Percentiles rank a stretch among this genome's conserved stretches.
Evolutionary conservation across 2,329 filamentous ascomycete species (phyloP).

Genomic region (Ceratocystis harringtonii): DNA sequence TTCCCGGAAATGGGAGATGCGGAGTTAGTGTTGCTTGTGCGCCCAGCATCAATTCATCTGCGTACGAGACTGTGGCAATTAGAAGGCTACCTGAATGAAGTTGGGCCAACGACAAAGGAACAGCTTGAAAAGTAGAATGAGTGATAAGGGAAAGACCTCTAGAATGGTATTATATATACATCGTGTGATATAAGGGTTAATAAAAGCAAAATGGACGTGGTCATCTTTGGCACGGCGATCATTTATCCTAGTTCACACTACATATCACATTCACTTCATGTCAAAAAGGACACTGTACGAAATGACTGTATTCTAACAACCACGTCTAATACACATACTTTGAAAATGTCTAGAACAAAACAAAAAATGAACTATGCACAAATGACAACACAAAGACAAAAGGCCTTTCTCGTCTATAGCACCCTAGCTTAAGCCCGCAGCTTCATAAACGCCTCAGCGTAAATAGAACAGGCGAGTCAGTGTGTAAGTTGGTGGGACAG

Average conservation of each 20-base stretch:
- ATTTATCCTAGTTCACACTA: neutral
- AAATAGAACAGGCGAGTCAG: neutral
- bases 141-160: neutral
- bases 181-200: neutral
- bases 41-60: constrained; percentile 28
- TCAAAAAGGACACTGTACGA: constrained; percentile 4
- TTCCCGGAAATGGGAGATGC: constrained; percentile 26
- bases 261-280: neutral
- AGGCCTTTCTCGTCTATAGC: neutral
- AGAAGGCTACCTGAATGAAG: constrained; percentile 33
- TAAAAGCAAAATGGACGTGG: neutral
- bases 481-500: neutral
- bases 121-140: neutral
- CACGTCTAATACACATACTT: constrained; percentile 6
- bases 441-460: neutral
- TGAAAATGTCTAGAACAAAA: constrained; percentile 4
- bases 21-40: constrained; percentile 31
- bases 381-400: constrained; percentile 14
- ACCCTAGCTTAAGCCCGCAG: neutral
- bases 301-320: constrained; percentile 15
- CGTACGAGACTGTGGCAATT: constrained; percentile 43
- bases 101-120: neutral
- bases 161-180: neutral
- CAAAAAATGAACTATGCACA: constrained; percentile 9
- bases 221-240: neutral